Evolutionary conservation across 768 basidiomycete species (phyloP), one percentile per base, ranked within the genome.

Genomic region (Leucosporidium yakuticum): DNA sequence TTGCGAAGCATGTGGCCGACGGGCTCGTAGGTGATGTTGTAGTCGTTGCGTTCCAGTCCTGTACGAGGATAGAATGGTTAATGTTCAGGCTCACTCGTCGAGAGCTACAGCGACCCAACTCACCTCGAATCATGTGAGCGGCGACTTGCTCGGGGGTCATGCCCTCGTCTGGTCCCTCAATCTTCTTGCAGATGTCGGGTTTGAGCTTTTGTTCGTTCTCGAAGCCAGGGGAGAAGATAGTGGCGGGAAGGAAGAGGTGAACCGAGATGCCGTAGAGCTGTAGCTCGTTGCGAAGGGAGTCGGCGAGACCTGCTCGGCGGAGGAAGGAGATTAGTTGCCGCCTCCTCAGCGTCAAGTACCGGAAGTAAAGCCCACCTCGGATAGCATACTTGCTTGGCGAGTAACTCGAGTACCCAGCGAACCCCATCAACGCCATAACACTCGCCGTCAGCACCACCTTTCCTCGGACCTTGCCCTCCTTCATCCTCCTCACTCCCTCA

Each of bases 341-440:
- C 11, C 6, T 15, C 14, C 14, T 44, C 39, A 15, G 14, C 48
- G 4, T 20, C 2, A 36, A 58, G 47, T 8, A n/a, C 44, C 25
- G 60, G 50, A 11, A 58, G 25, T 34, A 34, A 27, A 23, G 69
- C 79, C 53, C 71, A 91, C 91, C 91, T 79, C 90, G 80, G 9
- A 95, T 77, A 12, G 93, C 93, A 73, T 89, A 88, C 76, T 95
- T 95, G 15, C 85, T 87, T 0, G 91, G 90, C 0, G 88, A 81
- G 78, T 95, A 95, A 1, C 85, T 84, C 2, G 87, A 81, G 73
- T 86, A 95, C 0, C 93, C 92, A 4, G 88, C 79, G 63, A 92
- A 84, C 3, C 85, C 83, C 81, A 91, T 86, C 74, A 86, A 86
- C 1, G 86, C 88, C 17, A 92, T 78, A 8, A 86, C 84, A 0